These are phyloP conservation scores for Maudiozyma barnettii DNA, from an alignment of 805 yeast species.

Conservation along the genomic window DNA sequence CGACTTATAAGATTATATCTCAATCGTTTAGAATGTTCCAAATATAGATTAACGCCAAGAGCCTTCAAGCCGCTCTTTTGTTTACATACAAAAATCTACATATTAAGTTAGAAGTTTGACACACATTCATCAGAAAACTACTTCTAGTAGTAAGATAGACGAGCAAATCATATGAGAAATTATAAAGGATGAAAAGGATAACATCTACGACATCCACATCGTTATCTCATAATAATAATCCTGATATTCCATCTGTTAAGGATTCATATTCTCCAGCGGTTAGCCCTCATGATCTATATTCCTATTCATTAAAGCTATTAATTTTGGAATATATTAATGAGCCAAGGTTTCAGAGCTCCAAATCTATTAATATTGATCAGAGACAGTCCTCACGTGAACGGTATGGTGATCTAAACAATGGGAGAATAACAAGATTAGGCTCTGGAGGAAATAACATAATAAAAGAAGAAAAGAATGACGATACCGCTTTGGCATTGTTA, in stretches of 20 bases:
- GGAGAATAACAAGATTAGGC: background rate
- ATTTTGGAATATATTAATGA: conserved; percentile 54
- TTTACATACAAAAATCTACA: background rate
- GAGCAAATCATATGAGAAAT: background rate
- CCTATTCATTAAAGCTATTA: conserved; percentile 43
- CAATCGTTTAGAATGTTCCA: background rate
- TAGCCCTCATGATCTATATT: conserved; percentile 33
- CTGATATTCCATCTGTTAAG: background rate
- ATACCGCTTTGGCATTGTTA: background rate
- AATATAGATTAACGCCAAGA: background rate
- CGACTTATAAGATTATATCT: background rate
- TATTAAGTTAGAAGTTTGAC: background rate
- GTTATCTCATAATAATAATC: conserved; percentile 1
- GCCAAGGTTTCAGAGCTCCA: conserved; percentile 42
- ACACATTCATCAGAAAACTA: background rate
- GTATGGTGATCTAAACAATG: background rate
- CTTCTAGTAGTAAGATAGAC: too few species aligned
- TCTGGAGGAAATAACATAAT: background rate
- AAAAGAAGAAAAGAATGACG: background rate
- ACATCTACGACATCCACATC: conserved; percentile 8
- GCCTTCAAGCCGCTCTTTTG: background rate
- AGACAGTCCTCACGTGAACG: background rate
- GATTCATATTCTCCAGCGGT: conserved; percentile 5
- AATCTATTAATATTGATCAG: background rate
- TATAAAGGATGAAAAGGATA: conserved; percentile 8